Conservation (phyloP, 2,329 filamentous ascomycete species). For the Davidsoniella australis region DNA sequence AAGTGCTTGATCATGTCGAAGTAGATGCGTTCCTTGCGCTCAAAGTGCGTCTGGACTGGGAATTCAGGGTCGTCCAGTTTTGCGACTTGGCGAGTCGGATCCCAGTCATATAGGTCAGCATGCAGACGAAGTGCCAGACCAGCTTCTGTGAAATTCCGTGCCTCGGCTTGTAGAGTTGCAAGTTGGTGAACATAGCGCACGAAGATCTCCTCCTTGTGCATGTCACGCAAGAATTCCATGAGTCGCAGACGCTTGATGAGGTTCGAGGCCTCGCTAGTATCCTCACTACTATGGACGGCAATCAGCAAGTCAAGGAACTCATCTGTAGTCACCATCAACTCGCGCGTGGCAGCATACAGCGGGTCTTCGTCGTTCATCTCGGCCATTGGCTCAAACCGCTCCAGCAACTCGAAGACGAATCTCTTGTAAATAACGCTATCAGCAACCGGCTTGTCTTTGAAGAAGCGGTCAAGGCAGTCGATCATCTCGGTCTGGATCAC, state of each 20-base stretch:
- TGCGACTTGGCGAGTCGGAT: constrained; percentile 48
- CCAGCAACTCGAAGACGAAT: constrained; percentile 72
- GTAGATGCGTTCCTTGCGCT: constrained; percentile 81
- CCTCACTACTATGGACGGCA: constrained; percentile 67
- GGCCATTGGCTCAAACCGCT: constrained; percentile 58
- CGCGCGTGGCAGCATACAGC: constrained; percentile 58
- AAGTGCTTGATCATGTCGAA: constrained; percentile 92
- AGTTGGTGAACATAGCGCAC: constrained; percentile 91
- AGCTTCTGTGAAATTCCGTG: constrained; percentile 70
- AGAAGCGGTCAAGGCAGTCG: constrained; percentile 75
- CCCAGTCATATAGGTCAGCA: constrained; percentile 86
- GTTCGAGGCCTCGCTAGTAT: constrained; percentile 55
- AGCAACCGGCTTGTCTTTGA: constrained; percentile 74
- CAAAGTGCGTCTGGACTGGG: constrained; percentile 71
- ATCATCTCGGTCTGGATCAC: constrained; percentile 94
- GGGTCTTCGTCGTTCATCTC: constrained; percentile 46
- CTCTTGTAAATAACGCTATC: constrained; percentile 85
- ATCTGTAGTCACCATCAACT: constrained; percentile 69
- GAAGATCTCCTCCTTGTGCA: constrained; percentile 95
- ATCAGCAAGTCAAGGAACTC: constrained; percentile 83
- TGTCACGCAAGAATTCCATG: constrained; percentile 92
- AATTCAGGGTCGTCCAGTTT: constrained; percentile 59
- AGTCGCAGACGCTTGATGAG: constrained; percentile 78
- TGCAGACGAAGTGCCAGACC: constrained; percentile 79
- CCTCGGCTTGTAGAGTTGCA: constrained; percentile 56